Conservation (phyloP, 352 stramenopile genomes). For the Globisporangium paroecandrum region DNA sequence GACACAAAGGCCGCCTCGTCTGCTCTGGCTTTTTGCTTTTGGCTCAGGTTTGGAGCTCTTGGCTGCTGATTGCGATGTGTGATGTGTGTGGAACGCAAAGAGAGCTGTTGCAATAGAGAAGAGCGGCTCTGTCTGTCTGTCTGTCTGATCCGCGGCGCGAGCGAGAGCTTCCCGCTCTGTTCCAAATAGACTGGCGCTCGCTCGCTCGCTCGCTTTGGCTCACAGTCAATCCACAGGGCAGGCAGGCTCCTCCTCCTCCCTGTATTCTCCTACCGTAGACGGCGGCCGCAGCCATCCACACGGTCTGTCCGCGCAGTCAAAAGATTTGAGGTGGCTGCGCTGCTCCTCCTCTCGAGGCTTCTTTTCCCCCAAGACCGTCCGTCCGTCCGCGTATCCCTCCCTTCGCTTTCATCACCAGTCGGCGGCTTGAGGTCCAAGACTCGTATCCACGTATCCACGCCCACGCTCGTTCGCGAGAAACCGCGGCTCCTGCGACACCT, state of each 20-base stretch:
- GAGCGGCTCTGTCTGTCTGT: no score
- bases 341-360: neutral
- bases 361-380: neutral
- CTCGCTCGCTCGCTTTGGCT: neutral
- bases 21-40: neutral
- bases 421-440: neutral
- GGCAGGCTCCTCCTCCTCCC: neutral
- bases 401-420: neutral
- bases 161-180: neutral
- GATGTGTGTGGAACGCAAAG: neutral
- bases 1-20: neutral
- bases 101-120: neutral
- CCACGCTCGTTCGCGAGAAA: neutral
- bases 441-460: neutral
- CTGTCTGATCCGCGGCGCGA: neutral
- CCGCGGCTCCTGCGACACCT: neutral
- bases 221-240: neutral
- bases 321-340: neutral
- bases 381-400: neutral
- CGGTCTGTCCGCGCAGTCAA: neutral
- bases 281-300: neutral
- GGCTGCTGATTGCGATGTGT: neutral
- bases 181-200: neutral
- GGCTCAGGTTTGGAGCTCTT: neutral
- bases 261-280: neutral